A percentile compares a stretch with the other conserved stretches of the same genome.
These are phyloP conservation scores for Edaphochlamys debaryana DNA, from an alignment of 139 green algal species.

Conservation along the genomic window DNA sequence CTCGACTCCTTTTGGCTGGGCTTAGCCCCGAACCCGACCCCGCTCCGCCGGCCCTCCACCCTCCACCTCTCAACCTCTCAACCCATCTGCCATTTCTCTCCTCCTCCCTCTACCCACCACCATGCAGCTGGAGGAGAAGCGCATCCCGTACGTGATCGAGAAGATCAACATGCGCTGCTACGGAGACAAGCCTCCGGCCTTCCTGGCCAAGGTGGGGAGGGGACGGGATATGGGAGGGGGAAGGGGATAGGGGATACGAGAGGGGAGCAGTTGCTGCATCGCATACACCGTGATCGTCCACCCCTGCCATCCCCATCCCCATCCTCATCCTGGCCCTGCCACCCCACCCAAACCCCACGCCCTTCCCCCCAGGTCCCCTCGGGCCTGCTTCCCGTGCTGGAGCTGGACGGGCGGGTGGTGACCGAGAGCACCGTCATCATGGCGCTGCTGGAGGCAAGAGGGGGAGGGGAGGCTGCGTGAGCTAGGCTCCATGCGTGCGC, in stretches of 20 bases:
- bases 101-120: no score
- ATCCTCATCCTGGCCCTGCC: background rate
- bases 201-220: slow-evolving; percentile 57
- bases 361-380: slow-evolving; percentile 70
- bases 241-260: background rate
- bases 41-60: no score
- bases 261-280: no score
- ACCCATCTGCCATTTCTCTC: no score
- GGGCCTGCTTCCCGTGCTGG: slow-evolving; percentile 90
- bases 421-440: slow-evolving; percentile 80
- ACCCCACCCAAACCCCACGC: no score
- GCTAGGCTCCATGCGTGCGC: no score
- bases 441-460: slow-evolving; percentile 75
- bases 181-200: slow-evolving; percentile 88
- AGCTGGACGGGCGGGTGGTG: slow-evolving; percentile 87
- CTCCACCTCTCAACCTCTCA: no score
- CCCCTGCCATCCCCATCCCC: no score
- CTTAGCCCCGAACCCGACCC: no score
- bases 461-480: no score
- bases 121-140: slow-evolving; percentile 98
- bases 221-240: background rate
- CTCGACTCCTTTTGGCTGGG: no score
- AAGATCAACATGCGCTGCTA: slow-evolving; percentile 98
- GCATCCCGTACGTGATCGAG: slow-evolving; percentile 89
- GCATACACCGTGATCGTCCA: no score